Percentiles rank a stretch among this genome's conserved stretches.
phyloP scores from a whole-genome alignment of 345 rosid genomes.

The Cardamine occulta region DNA sequence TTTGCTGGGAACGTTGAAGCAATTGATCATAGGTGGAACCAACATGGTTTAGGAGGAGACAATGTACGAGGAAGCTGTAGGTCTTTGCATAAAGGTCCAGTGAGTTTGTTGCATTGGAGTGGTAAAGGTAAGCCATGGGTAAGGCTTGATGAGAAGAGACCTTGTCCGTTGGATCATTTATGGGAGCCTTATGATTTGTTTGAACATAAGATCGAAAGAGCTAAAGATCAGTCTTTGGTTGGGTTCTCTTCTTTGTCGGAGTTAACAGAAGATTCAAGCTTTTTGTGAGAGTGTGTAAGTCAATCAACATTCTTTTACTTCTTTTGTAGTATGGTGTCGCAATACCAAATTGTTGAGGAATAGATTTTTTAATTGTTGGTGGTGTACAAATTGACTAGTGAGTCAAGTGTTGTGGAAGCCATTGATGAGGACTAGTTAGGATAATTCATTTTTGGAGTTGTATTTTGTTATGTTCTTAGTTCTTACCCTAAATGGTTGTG shows the following conservation, averaged over 20 bases:
- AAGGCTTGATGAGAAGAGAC: conserved; percentile 71
- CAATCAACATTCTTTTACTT: conserved; percentile 36
- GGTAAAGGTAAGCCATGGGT: conserved; percentile 99
- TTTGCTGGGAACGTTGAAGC: conserved; percentile 83
- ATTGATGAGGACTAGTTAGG: conserved; percentile 20
- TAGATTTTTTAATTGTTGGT: conserved; percentile 8
- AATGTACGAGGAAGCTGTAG: conserved; percentile 87
- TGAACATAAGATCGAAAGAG: conserved; percentile 33
- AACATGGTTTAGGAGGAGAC: conserved; percentile 96
- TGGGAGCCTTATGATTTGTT: conserved; percentile 88
- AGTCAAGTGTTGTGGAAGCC: conserved; percentile 18
- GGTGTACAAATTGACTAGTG: conserved; percentile 31
- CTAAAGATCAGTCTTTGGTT: conserved; percentile 40
- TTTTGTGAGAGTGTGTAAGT: conserved; percentile 38
- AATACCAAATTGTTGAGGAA: conserved; percentile 18
- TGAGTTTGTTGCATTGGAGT: conserved; percentile 95
- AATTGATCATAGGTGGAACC: conserved; percentile 91
- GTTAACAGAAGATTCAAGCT: conserved; percentile 47
- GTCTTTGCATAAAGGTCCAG: conserved; percentile 82
- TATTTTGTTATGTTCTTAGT: neutral
- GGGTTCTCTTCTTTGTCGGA: conserved; percentile 44
- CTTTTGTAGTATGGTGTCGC: conserved; percentile 5
- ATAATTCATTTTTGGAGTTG: neutral
- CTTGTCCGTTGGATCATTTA: conserved; percentile 76
- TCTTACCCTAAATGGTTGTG: neutral